Evolutionary conservation across 208 protist species (phyloP).

Genomic region (Wallacemonas sp.): DNA sequence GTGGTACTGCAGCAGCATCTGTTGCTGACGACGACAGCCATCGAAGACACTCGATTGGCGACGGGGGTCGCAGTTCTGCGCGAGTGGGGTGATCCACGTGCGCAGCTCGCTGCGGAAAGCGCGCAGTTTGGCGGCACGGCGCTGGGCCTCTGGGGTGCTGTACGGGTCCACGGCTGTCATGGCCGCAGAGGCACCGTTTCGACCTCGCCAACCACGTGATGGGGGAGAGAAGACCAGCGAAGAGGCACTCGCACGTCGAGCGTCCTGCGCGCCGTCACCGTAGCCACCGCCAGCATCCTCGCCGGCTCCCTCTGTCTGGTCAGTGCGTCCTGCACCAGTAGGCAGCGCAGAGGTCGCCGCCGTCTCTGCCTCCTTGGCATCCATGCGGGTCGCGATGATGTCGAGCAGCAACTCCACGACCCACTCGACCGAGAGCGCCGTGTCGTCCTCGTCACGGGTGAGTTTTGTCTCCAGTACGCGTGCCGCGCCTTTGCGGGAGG

Average conservation of each 20-base stretch:
- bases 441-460: conserved; percentile 38
- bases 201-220: background rate
- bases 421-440: conserved; percentile 66
- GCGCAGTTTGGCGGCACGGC: conserved; percentile 21
- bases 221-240: background rate
- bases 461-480: conserved; percentile 17
- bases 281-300: background rate
- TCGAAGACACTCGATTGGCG: conserved; percentile 33
- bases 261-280: background rate
- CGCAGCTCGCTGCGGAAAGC: conserved; percentile 39
- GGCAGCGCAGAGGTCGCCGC: too few relatives aligned
- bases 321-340: too few relatives aligned
- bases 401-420: conserved; percentile 49
- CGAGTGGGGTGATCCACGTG: conserved; percentile 38
- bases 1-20: conserved; percentile 42
- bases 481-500: background rate
- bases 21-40: conserved; percentile 34
- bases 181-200: background rate
- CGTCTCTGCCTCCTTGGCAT: conserved; percentile 3
- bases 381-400: conserved; percentile 28
- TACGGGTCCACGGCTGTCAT: background rate
- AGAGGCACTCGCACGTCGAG: background rate
- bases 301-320: background rate
- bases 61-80: conserved; percentile 31
- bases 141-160: too few relatives aligned